These are phyloP conservation scores for Barnettozyma vustinii DNA, from an alignment of 805 yeast species.

Conservation along the genomic window DNA sequence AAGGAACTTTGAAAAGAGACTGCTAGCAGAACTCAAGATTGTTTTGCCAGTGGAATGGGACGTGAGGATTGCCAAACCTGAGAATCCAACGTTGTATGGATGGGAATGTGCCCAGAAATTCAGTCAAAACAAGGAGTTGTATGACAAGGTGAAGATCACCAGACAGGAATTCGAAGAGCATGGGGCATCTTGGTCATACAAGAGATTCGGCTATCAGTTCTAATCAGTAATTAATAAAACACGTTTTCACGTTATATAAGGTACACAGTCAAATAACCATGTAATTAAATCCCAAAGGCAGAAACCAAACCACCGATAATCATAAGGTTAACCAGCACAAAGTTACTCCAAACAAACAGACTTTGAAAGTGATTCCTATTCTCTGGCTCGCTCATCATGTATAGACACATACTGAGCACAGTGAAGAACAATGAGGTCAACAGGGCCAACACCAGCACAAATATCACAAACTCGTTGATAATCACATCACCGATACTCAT, in stretches of 20 bases:
- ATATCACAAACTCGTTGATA: constrained; percentile 23
- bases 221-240: not conserved
- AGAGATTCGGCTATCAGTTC: constrained; percentile 37
- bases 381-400: constrained; percentile 33
- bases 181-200: constrained; percentile 50
- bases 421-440: constrained; percentile 37
- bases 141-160: constrained; percentile 54
- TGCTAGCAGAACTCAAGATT: constrained; percentile 54
- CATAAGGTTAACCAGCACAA: constrained; percentile 34
- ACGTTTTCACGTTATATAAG: too few species aligned
- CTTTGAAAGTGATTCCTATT: constrained; percentile 33
- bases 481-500: constrained; percentile 17
- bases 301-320: constrained; percentile 41
- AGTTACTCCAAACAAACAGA: constrained; percentile 36
- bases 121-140: constrained; percentile 24
- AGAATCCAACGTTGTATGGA: constrained; percentile 39
- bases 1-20: constrained; percentile 59
- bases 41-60: constrained; percentile 71
- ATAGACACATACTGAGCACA: constrained; percentile 39
- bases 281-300: constrained; percentile 21
- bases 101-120: constrained; percentile 53
- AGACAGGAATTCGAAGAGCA: constrained; percentile 81
- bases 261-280: too few species aligned
- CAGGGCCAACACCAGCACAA: constrained; percentile 36
- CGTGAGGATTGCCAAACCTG: constrained; percentile 40